Percentiles rank a stretch among this genome's conserved stretches.
Evolutionary conservation across 768 basidiomycete genomes (phyloP).

Genomic region (Panaeolus papilionaceus): DNA sequence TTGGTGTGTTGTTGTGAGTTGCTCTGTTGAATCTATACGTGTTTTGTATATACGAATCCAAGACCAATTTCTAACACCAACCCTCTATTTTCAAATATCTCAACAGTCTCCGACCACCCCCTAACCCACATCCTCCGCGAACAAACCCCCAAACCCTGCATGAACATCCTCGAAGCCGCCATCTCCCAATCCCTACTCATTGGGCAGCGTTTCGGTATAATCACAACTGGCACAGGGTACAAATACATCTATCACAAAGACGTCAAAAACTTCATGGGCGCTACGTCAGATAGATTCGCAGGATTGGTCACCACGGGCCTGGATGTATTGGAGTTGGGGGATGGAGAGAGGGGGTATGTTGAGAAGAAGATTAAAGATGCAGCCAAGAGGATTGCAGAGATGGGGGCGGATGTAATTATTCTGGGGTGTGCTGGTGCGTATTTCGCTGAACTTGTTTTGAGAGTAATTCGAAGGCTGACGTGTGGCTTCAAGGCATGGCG

Average conservation of each 20-base stretch:
- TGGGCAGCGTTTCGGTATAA: conserved; percentile 44
- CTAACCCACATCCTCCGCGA: conserved; percentile 41
- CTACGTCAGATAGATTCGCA: conserved; percentile 40
- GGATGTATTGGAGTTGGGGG: conserved; percentile 41
- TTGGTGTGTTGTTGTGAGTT: conserved; percentile 46
- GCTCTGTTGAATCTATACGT: background rate
- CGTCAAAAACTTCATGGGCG: conserved; percentile 41
- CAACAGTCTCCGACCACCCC: conserved; percentile 43
- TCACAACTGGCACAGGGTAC: conserved; percentile 42
- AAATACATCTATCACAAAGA: conserved; percentile 39
- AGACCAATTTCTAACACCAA: background rate
- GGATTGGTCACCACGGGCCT: conserved; percentile 39
- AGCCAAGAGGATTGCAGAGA: conserved; percentile 34
- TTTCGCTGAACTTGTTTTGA: background rate
- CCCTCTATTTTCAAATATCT: no score
- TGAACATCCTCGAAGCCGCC: conserved; percentile 43
- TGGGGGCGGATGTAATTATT: conserved; percentile 44
- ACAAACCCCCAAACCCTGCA: conserved; percentile 36
- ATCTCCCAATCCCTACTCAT: conserved; percentile 40
- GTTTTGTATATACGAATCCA: background rate
- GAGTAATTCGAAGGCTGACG: background rate
- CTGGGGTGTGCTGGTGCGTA: conserved; percentile 41
- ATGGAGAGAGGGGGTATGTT: conserved; percentile 35
- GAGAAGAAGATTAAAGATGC: conserved; percentile 37
- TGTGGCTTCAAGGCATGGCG: conserved; percentile 35